These are phyloP conservation scores for Sideroxylon spinosum DNA, from an alignment of 179 eudicot genomes.

Conservation along the genomic window DNA sequence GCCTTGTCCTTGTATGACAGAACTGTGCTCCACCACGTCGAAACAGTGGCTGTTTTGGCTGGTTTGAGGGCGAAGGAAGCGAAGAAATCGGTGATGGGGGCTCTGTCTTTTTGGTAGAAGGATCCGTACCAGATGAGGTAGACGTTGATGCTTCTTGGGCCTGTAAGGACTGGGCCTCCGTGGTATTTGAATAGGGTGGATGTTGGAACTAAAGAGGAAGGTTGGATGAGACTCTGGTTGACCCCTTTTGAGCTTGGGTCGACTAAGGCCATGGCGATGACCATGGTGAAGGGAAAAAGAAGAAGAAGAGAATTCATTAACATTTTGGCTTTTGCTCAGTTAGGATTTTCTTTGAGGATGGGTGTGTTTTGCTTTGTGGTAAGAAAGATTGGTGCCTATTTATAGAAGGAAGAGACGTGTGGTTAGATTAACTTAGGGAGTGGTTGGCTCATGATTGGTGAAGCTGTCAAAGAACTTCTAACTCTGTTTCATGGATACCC, in stretches of 20 bases:
- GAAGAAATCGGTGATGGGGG: constrained; percentile 21
- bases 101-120: constrained; percentile 8
- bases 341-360: constrained; percentile 12
- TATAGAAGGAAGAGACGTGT: constrained; percentile 10
- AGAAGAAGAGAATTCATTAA: not conserved
- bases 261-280: constrained; percentile 18
- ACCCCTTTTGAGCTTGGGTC: constrained; percentile 6
- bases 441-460: not conserved
- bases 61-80: constrained; percentile 13
- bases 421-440: not conserved
- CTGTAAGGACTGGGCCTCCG: constrained; percentile 20
- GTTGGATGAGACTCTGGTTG: constrained; percentile 13
- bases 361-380: not conserved
- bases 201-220: constrained; percentile 17
- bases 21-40: constrained; percentile 18
- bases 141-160: constrained; percentile 16
- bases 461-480: not conserved
- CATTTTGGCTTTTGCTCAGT: constrained; percentile 8
- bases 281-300: constrained; percentile 14
- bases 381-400: constrained; percentile 6
- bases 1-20: constrained; percentile 15
- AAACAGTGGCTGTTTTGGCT: not conserved
- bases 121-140: constrained; percentile 24
- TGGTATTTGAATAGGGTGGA: constrained; percentile 19
- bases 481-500: not conserved